These are phyloP conservation scores for Starmerella gropengiesseri DNA, from an alignment of 805 yeast genomes.

Conservation along the genomic window DNA sequence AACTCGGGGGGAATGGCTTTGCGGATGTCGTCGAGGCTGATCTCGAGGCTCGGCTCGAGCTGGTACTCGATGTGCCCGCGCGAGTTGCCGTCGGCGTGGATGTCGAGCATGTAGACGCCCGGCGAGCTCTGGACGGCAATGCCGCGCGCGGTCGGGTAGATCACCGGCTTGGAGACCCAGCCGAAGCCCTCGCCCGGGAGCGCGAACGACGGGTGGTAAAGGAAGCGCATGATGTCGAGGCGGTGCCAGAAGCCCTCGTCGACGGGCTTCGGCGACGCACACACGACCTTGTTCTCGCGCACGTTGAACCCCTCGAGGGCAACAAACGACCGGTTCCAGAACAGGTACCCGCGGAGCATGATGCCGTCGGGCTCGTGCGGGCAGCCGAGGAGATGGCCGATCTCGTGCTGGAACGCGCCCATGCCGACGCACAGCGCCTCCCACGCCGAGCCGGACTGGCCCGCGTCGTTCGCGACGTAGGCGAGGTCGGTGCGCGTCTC, in stretches of 20 bases:
- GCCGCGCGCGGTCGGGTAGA: slow-evolving; percentile 39
- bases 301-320: slow-evolving; percentile 49
- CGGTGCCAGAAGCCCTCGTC: slow-evolving; percentile 84
- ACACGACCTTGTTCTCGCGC: slow-evolving; percentile 33
- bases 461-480: slow-evolving; percentile 84
- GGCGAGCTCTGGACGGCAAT: slow-evolving; percentile 42
- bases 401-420: slow-evolving; percentile 93
- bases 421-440: slow-evolving; percentile 75
- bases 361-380: slow-evolving; percentile 88
- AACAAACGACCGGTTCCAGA: slow-evolving; percentile 70
- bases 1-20: slow-evolving; percentile 30
- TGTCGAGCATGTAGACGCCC: slow-evolving; percentile 69
- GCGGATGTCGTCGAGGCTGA: slow-evolving; percentile 41
- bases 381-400: slow-evolving; percentile 82
- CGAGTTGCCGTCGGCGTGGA: slow-evolving; percentile 47
- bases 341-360: slow-evolving; percentile 77
- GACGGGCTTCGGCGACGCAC: slow-evolving; percentile 32
- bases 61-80: slow-evolving; percentile 50
- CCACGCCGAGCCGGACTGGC: slow-evolving; percentile 80
- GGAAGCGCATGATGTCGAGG: slow-evolving; percentile 63
- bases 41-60: slow-evolving; percentile 47
- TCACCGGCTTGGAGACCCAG: slow-evolving; percentile 35
- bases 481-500: slow-evolving; percentile 47
- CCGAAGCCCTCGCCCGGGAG: slow-evolving; percentile 48
- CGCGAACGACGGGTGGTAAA: slow-evolving; percentile 70